A percentile compares a stretch with the other conserved stretches of the same genome.
Evolutionary conservation across 73 alveolate genomes (phyloP).

Genomic region (Paramecium primaurelia): DNA sequence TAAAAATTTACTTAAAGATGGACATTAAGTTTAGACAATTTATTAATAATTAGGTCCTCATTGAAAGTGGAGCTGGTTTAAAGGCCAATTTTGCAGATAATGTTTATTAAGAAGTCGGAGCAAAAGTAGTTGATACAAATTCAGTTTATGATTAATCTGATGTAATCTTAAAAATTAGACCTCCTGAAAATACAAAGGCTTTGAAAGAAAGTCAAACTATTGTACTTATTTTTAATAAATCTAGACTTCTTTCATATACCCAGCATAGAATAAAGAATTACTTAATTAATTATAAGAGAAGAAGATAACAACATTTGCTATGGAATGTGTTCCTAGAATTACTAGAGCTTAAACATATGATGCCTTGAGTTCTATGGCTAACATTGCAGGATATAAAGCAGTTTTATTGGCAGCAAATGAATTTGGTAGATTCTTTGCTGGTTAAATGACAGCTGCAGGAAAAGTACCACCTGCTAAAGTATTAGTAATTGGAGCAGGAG

Average conservation of each 20-base stretch:
- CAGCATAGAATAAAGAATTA: slow-evolving; percentile 64
- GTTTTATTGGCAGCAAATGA: slow-evolving; percentile 76
- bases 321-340: slow-evolving; percentile 85
- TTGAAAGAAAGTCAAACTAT: background rate
- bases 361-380: slow-evolving; percentile 71
- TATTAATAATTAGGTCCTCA: slow-evolving; percentile 3
- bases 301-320: slow-evolving; percentile 60
- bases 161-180: slow-evolving; percentile 64
- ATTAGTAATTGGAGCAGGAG: slow-evolving; percentile 82
- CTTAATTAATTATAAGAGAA: slow-evolving; percentile 22
- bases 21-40: background rate
- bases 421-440: slow-evolving; percentile 81
- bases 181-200: slow-evolving; percentile 29
- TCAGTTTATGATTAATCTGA: slow-evolving; percentile 59
- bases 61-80: slow-evolving; percentile 61
- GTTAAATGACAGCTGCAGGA: slow-evolving; percentile 88
- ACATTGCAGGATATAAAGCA: slow-evolving; percentile 81
- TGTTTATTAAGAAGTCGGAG: slow-evolving; percentile 55
- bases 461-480: slow-evolving; percentile 84
- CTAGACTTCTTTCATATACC: slow-evolving; percentile 57
- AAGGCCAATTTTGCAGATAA: slow-evolving; percentile 56
- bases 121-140: slow-evolving; percentile 21
- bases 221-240: background rate
- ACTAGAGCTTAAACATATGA: slow-evolving; percentile 79
- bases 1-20: slow-evolving; percentile 41